These are phyloP conservation scores for Aspergillus viridinutans DNA, from an alignment of 2,329 filamentous ascomycete species.

Conservation along the genomic window DNA sequence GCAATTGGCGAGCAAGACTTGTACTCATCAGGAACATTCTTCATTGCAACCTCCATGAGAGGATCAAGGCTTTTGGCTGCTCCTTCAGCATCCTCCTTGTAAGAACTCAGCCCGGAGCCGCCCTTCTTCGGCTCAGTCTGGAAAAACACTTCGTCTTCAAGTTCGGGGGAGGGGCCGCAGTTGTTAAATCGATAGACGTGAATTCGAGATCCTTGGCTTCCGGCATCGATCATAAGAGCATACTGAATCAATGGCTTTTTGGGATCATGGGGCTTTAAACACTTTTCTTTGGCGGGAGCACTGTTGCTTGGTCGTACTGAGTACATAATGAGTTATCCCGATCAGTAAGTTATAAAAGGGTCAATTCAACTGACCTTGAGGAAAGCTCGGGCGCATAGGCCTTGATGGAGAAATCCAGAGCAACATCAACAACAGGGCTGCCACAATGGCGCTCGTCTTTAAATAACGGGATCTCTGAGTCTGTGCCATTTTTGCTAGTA, in stretches of 20 bases:
- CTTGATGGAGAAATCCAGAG: slow-evolving; percentile 49
- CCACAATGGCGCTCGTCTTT: slow-evolving; percentile 59
- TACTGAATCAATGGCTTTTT: slow-evolving; percentile 95
- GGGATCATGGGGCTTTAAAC: slow-evolving; percentile 75
- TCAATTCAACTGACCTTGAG: slow-evolving; percentile 19
- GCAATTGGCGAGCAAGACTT: slow-evolving; percentile 90
- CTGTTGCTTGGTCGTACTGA: slow-evolving; percentile 13
- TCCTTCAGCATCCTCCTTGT: slow-evolving; percentile 76
- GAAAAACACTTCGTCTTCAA: slow-evolving; percentile 89
- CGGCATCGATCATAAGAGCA: slow-evolving; percentile 97
- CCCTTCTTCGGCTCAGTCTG: slow-evolving; percentile 85
- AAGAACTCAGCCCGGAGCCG: slow-evolving; percentile 76
- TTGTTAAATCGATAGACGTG: slow-evolving; percentile 99
- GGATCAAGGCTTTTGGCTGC: slow-evolving; percentile 87
- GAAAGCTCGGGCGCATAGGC: slow-evolving; percentile 19
- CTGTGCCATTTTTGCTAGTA: slow-evolving; percentile 54
- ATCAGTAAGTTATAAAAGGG: not conserved
- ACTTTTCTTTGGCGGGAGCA: slow-evolving; percentile 63
- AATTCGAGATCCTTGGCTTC: slow-evolving; percentile 94
- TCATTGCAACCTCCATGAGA: slow-evolving; percentile 80
- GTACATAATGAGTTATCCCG: not conserved
- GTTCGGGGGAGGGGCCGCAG: slow-evolving; percentile 88
- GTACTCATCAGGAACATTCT: slow-evolving; percentile 78
- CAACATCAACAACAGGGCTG: slow-evolving; percentile 55
- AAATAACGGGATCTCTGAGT: slow-evolving; percentile 57